These are phyloP conservation scores for Chenopodium suecicum DNA, from an alignment of 148 eudicot species.

Conservation along the genomic window DNA sequence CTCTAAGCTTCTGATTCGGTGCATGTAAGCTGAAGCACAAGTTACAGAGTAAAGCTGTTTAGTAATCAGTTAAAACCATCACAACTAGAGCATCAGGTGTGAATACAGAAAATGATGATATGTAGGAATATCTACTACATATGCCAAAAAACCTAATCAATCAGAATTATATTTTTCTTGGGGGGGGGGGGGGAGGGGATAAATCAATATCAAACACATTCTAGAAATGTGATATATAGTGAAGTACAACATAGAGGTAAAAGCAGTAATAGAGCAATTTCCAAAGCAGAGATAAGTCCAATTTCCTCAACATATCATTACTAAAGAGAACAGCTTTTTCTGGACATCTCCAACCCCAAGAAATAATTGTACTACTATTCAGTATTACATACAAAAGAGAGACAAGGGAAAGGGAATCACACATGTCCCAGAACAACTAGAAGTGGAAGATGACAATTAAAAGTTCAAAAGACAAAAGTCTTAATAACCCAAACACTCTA, in stretches of 20 bases:
- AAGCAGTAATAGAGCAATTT: neutral
- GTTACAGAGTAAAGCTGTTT: conserved; percentile 1
- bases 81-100: neutral
- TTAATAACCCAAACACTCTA: neutral
- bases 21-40: conserved; percentile 84
- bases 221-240: neutral
- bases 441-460: neutral
- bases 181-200: too few relatives aligned
- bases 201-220: neutral
- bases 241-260: neutral
- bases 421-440: too few relatives aligned
- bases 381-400: neutral
- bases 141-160: conserved; percentile 1
- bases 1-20: conserved; percentile 95
- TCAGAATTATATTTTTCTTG: neutral
- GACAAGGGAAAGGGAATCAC: neutral
- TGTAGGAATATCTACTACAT: neutral
- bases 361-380: neutral
- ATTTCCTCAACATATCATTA: neutral
- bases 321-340: neutral
- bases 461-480: neutral
- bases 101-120: neutral
- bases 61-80: neutral
- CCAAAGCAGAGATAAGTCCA: neutral
- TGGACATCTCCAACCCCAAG: neutral